phyloP scores from a whole-genome alignment of 2,329 filamentous ascomycete genomes.

The Calonectria henricotiae region DNA sequence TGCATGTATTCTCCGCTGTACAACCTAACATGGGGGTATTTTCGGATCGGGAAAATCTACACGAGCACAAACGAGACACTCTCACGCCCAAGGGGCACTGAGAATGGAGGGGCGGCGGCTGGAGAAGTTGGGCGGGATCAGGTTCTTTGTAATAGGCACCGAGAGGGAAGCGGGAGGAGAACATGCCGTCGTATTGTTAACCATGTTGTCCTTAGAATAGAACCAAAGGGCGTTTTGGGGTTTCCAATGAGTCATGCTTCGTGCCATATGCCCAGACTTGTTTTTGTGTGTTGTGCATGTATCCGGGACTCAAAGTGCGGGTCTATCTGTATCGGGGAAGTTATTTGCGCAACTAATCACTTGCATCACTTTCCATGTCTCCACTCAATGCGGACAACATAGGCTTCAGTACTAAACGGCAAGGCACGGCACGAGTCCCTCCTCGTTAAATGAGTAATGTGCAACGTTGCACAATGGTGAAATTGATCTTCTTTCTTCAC shows the following conservation, averaged over 20 bases:
- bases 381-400: background rate
- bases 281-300: background rate
- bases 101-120: slow-evolving; percentile 4
- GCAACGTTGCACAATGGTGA: background rate
- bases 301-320: background rate
- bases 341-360: background rate
- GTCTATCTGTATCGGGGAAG: background rate
- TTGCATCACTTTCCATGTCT: background rate
- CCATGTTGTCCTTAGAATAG: slow-evolving; percentile 36
- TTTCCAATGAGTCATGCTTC: slow-evolving; percentile 26
- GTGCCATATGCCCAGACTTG: background rate
- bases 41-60: slow-evolving; percentile 26
- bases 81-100: background rate
- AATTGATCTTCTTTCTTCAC: background rate
- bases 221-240: slow-evolving; percentile 37
- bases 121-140: background rate
- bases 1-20: slow-evolving; percentile 48
- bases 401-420: background rate
- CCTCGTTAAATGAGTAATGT: background rate
- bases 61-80: slow-evolving; percentile 24
- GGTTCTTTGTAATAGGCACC: slow-evolving; percentile 29
- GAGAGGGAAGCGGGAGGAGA: slow-evolving; percentile 15
- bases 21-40: slow-evolving; percentile 43
- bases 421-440: background rate
- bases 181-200: slow-evolving; percentile 17